These are phyloP conservation scores for Malassezia brasiliensis DNA, from an alignment of 1,284 basidiomycete species.

Conservation along the genomic window DNA sequence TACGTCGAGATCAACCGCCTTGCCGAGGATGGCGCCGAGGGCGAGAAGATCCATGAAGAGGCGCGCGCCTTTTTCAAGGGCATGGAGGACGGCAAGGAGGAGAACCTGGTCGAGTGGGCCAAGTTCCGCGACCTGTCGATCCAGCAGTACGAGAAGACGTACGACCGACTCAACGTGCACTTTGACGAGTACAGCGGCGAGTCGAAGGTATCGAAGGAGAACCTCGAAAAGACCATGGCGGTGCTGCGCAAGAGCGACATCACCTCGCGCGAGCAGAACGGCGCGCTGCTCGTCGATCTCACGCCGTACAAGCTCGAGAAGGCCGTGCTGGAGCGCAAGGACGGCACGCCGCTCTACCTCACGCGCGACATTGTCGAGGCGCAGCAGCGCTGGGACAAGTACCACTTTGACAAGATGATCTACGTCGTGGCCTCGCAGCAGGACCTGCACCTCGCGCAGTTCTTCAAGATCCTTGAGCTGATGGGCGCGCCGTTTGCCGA, in stretches of 20 bases:
- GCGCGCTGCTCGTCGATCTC: constrained; percentile 39
- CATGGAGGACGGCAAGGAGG: constrained; percentile 81
- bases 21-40: constrained; percentile 56
- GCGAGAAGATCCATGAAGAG: constrained; percentile 62
- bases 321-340: constrained; percentile 85
- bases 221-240: constrained; percentile 56
- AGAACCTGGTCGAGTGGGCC: constrained; percentile 75
- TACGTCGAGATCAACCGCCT: constrained; percentile 91
- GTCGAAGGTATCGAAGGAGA: constrained; percentile 70
- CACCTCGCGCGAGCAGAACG: constrained; percentile 36
- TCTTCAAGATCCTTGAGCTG: constrained; percentile 86
- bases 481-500: constrained; percentile 79
- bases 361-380: constrained; percentile 96
- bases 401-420: constrained; percentile 86
- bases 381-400: constrained; percentile 64
- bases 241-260: constrained; percentile 25
- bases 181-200: constrained; percentile 95
- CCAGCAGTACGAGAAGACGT: constrained; percentile 81
- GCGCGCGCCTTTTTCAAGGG: constrained; percentile 86
- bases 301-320: constrained; percentile 58
- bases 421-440: constrained; percentile 93
- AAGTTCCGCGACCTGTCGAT: constrained; percentile 87
- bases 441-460: constrained; percentile 80
- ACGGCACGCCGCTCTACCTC: constrained; percentile 93
- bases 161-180: constrained; percentile 76